These are phyloP conservation scores for Lipomyces oligophaga DNA, from an alignment of 805 yeast species.

Conservation along the genomic window DNA sequence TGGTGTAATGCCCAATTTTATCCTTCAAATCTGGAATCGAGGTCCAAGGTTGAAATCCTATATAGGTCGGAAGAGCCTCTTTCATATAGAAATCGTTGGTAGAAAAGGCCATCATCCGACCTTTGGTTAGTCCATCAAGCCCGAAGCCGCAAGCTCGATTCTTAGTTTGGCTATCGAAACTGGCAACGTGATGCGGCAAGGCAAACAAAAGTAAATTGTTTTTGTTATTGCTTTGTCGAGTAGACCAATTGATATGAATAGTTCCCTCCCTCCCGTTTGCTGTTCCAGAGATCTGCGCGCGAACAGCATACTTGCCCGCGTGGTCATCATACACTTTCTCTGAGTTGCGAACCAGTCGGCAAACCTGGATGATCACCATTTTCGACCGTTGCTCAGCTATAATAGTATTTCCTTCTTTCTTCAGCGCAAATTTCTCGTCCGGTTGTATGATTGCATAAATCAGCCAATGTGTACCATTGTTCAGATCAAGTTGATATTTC, in stretches of 20 bases:
- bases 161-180: conserved; percentile 38
- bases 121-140: conserved; percentile 50
- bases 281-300: conserved; percentile 45
- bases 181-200: conserved; percentile 59
- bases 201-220: conserved; percentile 54
- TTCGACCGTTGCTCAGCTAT: conserved; percentile 45
- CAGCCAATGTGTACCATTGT: conserved; percentile 61
- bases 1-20: conserved; percentile 43
- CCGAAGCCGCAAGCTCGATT: conserved; percentile 36
- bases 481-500: conserved; percentile 54
- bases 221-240: conserved; percentile 40
- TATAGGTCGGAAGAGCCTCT: conserved; percentile 43
- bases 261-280: conserved; percentile 18
- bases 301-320: conserved; percentile 59
- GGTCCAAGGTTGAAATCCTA: conserved; percentile 56
- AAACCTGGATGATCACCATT: conserved; percentile 57
- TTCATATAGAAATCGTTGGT: conserved; percentile 37
- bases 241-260: conserved; percentile 18
- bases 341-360: conserved; percentile 44
- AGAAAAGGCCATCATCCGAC: conserved; percentile 40
- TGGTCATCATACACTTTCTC: conserved; percentile 49
- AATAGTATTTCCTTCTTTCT: conserved; percentile 41
- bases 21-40: conserved; percentile 32
- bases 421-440: conserved; percentile 33
- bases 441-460: conserved; percentile 51